These are phyloP conservation scores for Colletotrichum liaoningense DNA, from an alignment of 2,329 filamentous ascomycete species.

Conservation along the genomic window DNA sequence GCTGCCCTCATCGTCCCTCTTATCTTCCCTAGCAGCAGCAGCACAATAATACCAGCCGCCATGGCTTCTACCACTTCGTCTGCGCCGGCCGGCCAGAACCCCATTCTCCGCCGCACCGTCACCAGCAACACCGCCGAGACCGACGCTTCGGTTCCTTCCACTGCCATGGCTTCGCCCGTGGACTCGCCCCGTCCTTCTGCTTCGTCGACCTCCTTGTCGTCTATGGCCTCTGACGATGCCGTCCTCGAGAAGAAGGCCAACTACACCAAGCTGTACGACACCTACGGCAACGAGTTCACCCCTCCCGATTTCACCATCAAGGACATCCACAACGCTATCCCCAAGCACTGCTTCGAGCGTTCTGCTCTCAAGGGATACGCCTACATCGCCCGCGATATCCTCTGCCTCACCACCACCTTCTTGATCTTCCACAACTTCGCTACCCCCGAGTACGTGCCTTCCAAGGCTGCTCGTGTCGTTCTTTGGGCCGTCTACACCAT, in stretches of 20 bases:
- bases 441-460: constrained; percentile 85
- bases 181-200: constrained; percentile 73
- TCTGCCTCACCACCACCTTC: constrained; percentile 80
- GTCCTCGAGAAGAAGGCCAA: constrained; percentile 56
- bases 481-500: constrained; percentile 78
- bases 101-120: constrained; percentile 60
- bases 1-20: not conserved
- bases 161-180: constrained; percentile 66
- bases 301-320: constrained; percentile 97
- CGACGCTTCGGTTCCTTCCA: constrained; percentile 63
- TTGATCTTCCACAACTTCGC: constrained; percentile 90
- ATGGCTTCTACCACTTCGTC: constrained; percentile 62
- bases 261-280: constrained; percentile 82
- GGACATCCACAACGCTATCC: constrained; percentile 96
- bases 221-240: constrained; percentile 78
- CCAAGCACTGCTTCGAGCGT: constrained; percentile 95
- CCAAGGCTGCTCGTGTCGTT: constrained; percentile 70
- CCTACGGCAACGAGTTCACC: constrained; percentile 94
- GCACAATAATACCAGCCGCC: constrained; percentile 28
- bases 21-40: constrained; percentile 1
- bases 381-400: constrained; percentile 88
- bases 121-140: constrained; percentile 53
- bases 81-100: constrained; percentile 54
- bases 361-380: constrained; percentile 79
- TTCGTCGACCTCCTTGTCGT: constrained; percentile 93